phyloP scores from a whole-genome alignment of 1,139 yeast genomes.

The Candida anutae region DNA sequence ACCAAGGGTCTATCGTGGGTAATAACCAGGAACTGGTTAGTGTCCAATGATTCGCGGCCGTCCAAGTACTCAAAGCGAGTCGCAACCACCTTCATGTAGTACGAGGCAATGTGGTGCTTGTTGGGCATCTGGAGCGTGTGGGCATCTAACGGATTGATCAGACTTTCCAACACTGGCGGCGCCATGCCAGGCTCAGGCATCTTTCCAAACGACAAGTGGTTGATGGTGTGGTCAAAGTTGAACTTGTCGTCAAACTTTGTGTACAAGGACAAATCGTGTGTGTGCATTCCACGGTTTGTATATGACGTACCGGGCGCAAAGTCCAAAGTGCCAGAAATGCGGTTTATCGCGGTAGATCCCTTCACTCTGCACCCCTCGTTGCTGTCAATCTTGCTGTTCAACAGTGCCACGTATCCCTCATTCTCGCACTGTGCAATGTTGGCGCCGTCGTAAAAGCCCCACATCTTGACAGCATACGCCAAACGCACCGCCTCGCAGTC shows the following conservation, averaged over 20 bases:
- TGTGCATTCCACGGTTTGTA: slow-evolving; percentile 51
- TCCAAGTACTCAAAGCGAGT: slow-evolving; percentile 71
- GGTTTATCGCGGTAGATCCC: slow-evolving; percentile 73
- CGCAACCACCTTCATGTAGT: slow-evolving; percentile 84
- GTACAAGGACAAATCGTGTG: slow-evolving; percentile 78
- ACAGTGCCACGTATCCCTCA: slow-evolving; percentile 68
- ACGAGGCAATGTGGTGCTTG: slow-evolving; percentile 63
- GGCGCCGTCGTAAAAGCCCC: slow-evolving; percentile 89
- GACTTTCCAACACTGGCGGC: slow-evolving; percentile 1
- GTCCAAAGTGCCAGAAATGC: slow-evolving; percentile 86
- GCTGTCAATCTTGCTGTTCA: slow-evolving; percentile 45
- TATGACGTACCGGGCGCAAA: slow-evolving; percentile 87
- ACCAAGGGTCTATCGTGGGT: slow-evolving; percentile 74
- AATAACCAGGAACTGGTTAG: slow-evolving; percentile 90
- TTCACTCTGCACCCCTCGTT: slow-evolving; percentile 81
- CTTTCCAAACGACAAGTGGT: slow-evolving; percentile 80
- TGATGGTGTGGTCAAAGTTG: slow-evolving; percentile 65
- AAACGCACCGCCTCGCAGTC: slow-evolving; percentile 72
- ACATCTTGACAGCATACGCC: slow-evolving; percentile 69
- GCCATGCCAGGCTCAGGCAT: slow-evolving; percentile 26
- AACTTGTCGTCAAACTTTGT: slow-evolving; percentile 44
- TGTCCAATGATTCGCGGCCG: slow-evolving; percentile 47
- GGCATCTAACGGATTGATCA: slow-evolving; percentile 62
- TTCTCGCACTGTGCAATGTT: slow-evolving; percentile 83
- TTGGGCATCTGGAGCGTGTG: slow-evolving; percentile 30